These are phyloP conservation scores for Phyllosticta ampelicida DNA, from an alignment of 2,329 filamentous ascomycete genomes.

Conservation along the genomic window DNA sequence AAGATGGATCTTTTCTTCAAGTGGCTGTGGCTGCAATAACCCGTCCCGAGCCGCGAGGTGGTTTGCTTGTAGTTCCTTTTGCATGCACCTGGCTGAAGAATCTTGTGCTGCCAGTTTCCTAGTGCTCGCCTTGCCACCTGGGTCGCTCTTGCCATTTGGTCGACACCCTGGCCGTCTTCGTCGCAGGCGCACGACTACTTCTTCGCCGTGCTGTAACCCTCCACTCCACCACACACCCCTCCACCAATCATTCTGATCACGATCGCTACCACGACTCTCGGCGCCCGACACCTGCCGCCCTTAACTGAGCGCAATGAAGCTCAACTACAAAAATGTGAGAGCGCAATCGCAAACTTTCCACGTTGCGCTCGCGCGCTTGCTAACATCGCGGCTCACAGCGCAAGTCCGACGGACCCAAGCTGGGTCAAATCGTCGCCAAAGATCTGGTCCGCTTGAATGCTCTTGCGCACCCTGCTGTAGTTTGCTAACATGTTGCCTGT, in stretches of 20 bases:
- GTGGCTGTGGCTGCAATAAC: background rate
- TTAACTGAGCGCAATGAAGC: slow-evolving; percentile 15
- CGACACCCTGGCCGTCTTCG: background rate
- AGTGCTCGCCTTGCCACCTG: background rate
- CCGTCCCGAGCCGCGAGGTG: background rate
- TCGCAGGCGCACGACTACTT: background rate
- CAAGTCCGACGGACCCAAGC: slow-evolving; percentile 34
- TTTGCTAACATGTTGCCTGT: slow-evolving; percentile 13
- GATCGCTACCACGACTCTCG: background rate
- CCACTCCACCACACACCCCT: background rate
- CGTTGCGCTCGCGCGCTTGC: background rate
- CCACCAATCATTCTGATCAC: background rate
- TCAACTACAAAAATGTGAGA: slow-evolving; percentile 32
- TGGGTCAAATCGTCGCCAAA: slow-evolving; percentile 35
- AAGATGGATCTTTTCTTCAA: background rate
- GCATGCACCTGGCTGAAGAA: background rate
- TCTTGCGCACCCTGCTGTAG: slow-evolving; percentile 14
- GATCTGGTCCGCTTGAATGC: slow-evolving; percentile 28
- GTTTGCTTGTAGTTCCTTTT: background rate
- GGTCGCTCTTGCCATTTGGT: background rate
- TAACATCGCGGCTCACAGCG: slow-evolving; percentile 22
- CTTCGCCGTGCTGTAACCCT: background rate
- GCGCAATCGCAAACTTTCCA: background rate
- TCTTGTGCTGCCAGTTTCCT: background rate
- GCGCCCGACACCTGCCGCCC: background rate